Percentiles rank a stretch among this genome's conserved stretches.
Evolutionary conservation across 768 basidiomycete genomes (phyloP).

Genomic region (Tubosaeta sp.): DNA sequence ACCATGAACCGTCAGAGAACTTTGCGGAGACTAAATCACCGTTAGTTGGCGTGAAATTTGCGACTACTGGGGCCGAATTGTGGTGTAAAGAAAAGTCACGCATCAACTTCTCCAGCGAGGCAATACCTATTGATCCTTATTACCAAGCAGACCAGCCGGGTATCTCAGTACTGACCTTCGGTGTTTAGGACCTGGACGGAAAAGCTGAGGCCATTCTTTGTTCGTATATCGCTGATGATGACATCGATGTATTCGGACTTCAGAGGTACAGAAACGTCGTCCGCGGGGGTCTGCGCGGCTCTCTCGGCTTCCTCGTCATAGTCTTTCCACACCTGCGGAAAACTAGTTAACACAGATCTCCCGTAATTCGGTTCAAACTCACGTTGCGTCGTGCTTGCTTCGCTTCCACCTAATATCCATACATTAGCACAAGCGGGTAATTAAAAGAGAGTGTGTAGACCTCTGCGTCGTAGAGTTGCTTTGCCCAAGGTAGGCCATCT

Average conservation of each 20-base stretch:
- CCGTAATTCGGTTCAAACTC: constrained; percentile 24
- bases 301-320: constrained; percentile 73
- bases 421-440: constrained; percentile 1
- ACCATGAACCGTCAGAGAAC: constrained; percentile 94
- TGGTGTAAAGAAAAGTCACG: constrained; percentile 88
- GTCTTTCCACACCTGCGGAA: constrained; percentile 74
- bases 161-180: constrained; percentile 52
- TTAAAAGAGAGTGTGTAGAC: constrained; percentile 33
- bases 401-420: constrained; percentile 60
- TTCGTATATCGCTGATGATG: constrained; percentile 84
- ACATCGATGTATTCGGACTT: constrained; percentile 89
- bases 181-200: constrained; percentile 92
- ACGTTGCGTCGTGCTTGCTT: constrained; percentile 78
- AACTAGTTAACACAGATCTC: background rate
- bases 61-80: constrained; percentile 53
- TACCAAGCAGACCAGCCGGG: background rate
- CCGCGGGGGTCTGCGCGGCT: constrained; percentile 43
- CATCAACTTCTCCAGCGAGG: constrained; percentile 91
- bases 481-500: constrained; percentile 73
- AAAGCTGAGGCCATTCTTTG: constrained; percentile 71
- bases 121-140: constrained; percentile 58
- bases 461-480: constrained; percentile 82
- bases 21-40: constrained; percentile 94
- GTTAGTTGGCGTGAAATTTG: constrained; percentile 74
- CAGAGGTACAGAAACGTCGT: constrained; percentile 48